Evolutionary conservation across 495 filamentous ascomycete genomes (phyloP).

Genomic region (Hypoxylon fragiforme): DNA sequence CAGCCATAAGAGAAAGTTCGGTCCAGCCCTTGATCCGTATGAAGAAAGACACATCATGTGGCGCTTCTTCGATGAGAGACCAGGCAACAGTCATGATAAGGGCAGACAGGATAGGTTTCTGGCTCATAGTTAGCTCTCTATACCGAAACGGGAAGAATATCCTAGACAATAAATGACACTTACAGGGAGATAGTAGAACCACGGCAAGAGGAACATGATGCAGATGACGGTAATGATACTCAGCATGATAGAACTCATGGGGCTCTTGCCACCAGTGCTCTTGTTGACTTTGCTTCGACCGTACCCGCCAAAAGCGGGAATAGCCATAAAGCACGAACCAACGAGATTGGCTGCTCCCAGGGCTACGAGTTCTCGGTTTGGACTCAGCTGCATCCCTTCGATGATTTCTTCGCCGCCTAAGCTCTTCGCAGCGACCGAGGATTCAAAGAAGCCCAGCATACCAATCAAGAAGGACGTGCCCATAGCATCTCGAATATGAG

Average conservation of each 20-base stretch:
- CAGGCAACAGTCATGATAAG: constrained; percentile 97
- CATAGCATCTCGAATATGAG: constrained; percentile 82
- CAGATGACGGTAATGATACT: constrained; percentile 79
- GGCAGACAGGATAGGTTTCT: constrained; percentile 92
- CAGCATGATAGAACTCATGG: constrained; percentile 86
- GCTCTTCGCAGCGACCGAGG: constrained; percentile 94
- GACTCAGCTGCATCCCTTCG: constrained; percentile 76
- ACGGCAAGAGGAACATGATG: constrained; percentile 80
- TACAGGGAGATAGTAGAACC: constrained; percentile 92
- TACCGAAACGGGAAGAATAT: too few relatives aligned
- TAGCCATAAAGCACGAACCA: constrained; percentile 85
- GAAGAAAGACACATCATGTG: constrained; percentile 90
- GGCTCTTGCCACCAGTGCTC: constrained; percentile 86
- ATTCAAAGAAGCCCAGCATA: constrained; percentile 96
- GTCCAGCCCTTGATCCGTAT: constrained; percentile 78
- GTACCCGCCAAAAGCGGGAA: constrained; percentile 96
- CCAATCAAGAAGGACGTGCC: constrained; percentile 92
- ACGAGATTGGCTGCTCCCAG: constrained; percentile 87
- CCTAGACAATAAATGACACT: constrained; percentile 47
- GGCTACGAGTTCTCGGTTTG: constrained; percentile 93
- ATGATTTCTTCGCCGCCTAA: constrained; percentile 69
- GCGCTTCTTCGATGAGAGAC: constrained; percentile 92
- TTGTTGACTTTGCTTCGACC: constrained; percentile 94
- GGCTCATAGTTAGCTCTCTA: constrained; percentile 34
- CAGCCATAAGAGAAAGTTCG: constrained; percentile 82